Evolutionary conservation across 2,329 filamentous ascomycete genomes (phyloP), one percentile per base, ranked within the genome.

Genomic region (Corynespora cassiicola): DNA sequence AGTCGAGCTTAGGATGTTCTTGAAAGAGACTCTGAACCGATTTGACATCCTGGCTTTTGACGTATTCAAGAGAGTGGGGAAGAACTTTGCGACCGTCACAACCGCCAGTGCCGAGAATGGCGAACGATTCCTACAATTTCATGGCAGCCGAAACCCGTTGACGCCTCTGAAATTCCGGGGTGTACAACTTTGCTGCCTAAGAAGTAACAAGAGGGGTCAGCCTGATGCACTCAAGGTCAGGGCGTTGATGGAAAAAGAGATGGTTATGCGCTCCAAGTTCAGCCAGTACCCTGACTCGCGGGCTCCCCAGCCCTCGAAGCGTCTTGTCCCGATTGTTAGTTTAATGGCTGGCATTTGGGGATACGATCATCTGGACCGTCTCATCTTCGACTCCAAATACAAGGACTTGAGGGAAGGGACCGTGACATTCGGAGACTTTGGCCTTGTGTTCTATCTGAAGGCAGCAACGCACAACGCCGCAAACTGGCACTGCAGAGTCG

Each of bases 11-110:
- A 56, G 61, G 11, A 49, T 65, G 0, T 72, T 68, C 30, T 66
- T 80, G 10, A 55, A 60, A 12, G 58, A 63, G 1, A 55, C 61
- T 10, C 56, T 81, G 6, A 43, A 36, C 5, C 39, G 54, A 1
- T 66, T 75, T 6, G 59, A 58, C 2, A 73, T 79, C 38, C 34
- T 62, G 4, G 56, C 63, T 19, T 78, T 69, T 45, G 61, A 75
- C 29, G 71, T 71, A 29, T 64, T 72, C 20, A 79, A 79, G 46
- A 55, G 65, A 4, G 54, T 17, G 44, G 47, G 42, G 12, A 5
- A 37, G 0, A 5, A 38, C 9, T 69, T 66, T 46, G 79, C 72
- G 0, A 67, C 62, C 9, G 46, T 81, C 25, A 78, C 77, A 0
- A 69, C 81, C 15, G 66, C 75, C 1, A 62, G 70, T 36, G 15